Base-by-base conservation (phyloP, 192 early-diverging fungal species). In the Linnemannia exigua region DNA sequence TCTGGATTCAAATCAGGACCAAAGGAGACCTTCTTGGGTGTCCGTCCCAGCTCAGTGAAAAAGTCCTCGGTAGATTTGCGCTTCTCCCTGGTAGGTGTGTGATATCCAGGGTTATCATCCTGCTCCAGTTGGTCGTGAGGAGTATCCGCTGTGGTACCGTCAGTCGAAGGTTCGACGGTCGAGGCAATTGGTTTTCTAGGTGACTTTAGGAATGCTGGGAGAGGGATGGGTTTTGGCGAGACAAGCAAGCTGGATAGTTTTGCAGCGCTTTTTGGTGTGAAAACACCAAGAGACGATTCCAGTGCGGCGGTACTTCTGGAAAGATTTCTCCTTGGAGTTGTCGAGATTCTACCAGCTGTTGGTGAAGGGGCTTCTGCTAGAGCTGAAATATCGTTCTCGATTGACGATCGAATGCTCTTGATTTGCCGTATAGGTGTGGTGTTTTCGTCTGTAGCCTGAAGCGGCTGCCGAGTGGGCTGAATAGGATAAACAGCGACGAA, bases 1-100 rank as follows among this genome's bases (percentile, higher is more conserved):
- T 93, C 92, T 7, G 92, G 92, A n/a, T 90, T 90, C 22, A 93
- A 79, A 17, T 89, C 84, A 12, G 92, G 92, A 35, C 92, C 92
- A 72, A 93, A 93, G 20, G 87, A 79, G n/a, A 88, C 87, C 47
- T 88, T 88, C 41, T 82, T 88, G 1, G 76, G 77, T n/a, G 80
- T 82, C 54, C 81, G 44, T n/a, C 17, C 52, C 25, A 22, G 28
- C 3, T 69, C 66, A n/a, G 48, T 63, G n/a, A 72, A 73, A 28
- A 36, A 14, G 44, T 84, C 82, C 0, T 69, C 51, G 19, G 31
- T 12, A 4, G 70, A 67, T 41, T 67, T 77, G 5, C 82, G 76
- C 52, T 84, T 84, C 1, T 69, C 63, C 36, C 58, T 67, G 44
- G 76, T 67, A 35, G 82, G 82, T 11, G 82, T 79, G 3, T 36